phyloP scores from a whole-genome alignment of 176 grass and related monocot species.

The Canna indica region DNA sequence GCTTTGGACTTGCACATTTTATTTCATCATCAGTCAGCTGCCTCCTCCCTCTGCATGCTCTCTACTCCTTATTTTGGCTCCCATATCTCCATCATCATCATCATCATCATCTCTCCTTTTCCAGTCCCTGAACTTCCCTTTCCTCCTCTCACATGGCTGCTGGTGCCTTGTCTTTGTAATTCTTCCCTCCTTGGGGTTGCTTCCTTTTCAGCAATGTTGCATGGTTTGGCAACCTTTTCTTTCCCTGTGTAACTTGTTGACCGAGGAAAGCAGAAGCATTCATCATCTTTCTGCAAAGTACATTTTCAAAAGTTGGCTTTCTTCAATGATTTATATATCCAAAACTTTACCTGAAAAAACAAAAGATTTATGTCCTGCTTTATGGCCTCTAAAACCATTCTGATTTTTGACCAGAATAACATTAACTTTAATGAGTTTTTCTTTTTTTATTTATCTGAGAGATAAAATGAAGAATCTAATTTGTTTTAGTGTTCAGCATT shows the following conservation, averaged over 20 bases:
- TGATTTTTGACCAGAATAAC: no score
- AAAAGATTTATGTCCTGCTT: neutral
- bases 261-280: neutral
- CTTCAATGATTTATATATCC: neutral
- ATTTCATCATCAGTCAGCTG: neutral
- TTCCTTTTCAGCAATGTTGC: neutral
- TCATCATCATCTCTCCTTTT: neutral
- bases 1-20: slow-evolving; percentile 1
- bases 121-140: neutral
- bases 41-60: neutral
- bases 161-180: neutral
- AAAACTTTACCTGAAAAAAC: no score
- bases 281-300: slow-evolving; percentile 5
- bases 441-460: no score
- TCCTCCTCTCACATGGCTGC: slow-evolving; percentile 1
- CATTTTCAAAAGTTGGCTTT: neutral
- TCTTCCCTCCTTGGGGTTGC: neutral
- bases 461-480: no score
- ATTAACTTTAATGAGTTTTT: no score
- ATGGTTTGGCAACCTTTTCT: neutral
- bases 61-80: neutral
- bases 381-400: no score
- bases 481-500: no score
- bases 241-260: slow-evolving; percentile 2
- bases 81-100: neutral